Evolutionary conservation across 345 rosid species (phyloP).

Genomic region (Abelmoschus esculentus): DNA sequence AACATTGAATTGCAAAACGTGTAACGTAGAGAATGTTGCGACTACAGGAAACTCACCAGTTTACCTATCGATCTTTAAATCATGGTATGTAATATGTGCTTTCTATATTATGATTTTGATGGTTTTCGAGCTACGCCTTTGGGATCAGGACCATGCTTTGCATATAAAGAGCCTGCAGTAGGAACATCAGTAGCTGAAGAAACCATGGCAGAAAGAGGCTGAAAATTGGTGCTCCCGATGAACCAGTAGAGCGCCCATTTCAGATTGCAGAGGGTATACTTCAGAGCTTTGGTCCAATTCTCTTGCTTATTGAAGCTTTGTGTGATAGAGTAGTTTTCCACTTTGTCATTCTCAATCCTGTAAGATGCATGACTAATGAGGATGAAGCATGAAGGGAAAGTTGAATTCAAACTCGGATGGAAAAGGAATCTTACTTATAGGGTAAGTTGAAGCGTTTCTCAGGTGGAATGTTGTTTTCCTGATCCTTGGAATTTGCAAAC

Average conservation of each 20-base stretch:
- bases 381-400: not conserved
- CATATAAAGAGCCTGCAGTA: slow-evolving; percentile 35
- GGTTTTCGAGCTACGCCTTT: slow-evolving; percentile 34
- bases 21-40: no score
- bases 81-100: not conserved
- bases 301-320: slow-evolving; percentile 94
- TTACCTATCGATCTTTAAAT: slow-evolving; percentile 25
- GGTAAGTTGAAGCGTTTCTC: slow-evolving; percentile 84
- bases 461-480: slow-evolving; percentile 81
- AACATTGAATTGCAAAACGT: no score
- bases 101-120: slow-evolving; percentile 10
- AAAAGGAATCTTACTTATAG: slow-evolving; percentile 52
- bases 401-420: not conserved
- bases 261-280: slow-evolving; percentile 85
- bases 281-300: slow-evolving; percentile 95
- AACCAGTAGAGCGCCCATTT: slow-evolving; percentile 98
- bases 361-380: slow-evolving; percentile 12
- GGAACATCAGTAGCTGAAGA: slow-evolving; percentile 50
- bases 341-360: slow-evolving; percentile 94
- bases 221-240: slow-evolving; percentile 81
- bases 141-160: slow-evolving; percentile 44
- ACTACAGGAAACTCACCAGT: slow-evolving; percentile 1
- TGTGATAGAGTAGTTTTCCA: slow-evolving; percentile 72
- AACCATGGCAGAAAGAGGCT: slow-evolving; percentile 52
- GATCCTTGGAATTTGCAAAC: slow-evolving; percentile 75